A percentile compares a stretch with the other conserved stretches of the same genome.
These are phyloP conservation scores for Russula compacta DNA, from an alignment of 768 basidiomycete genomes.

Conservation along the genomic window DNA sequence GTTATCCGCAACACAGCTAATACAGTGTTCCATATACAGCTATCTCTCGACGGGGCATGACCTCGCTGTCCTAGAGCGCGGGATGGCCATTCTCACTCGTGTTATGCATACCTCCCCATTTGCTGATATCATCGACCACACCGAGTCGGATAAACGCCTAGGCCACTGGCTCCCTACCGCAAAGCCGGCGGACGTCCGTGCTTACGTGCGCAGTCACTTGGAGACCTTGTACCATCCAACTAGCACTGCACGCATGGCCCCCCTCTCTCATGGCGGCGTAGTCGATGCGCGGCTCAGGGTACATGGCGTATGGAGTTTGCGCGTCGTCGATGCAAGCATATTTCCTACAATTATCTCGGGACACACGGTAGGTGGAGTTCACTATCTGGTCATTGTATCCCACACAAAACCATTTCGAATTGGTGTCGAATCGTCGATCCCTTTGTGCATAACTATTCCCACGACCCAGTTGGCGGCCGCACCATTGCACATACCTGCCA, in stretches of 20 bases:
- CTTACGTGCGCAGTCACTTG: conserved; percentile 27
- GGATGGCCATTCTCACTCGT: conserved; percentile 31
- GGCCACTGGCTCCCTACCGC: conserved; percentile 32
- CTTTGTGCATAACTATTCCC: neutral
- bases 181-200: conserved; percentile 30
- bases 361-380: conserved; percentile 33
- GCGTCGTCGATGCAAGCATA: conserved; percentile 40
- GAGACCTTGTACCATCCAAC: conserved; percentile 39
- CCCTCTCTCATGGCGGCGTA: conserved; percentile 30
- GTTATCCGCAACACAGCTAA: conserved; percentile 1
- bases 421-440: neutral
- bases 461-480: no score
- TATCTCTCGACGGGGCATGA: conserved; percentile 38
- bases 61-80: conserved; percentile 32
- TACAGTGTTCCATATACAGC: conserved; percentile 21
- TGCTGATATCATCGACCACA: conserved; percentile 29
- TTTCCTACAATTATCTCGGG: conserved; percentile 37
- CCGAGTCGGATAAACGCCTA: conserved; percentile 25
- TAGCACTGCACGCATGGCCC: conserved; percentile 35
- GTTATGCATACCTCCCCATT: conserved; percentile 34
- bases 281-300: conserved; percentile 37
- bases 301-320: conserved; percentile 33
- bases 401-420: neutral
- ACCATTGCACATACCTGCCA: neutral
- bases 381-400: neutral